A percentile compares a stretch with the other conserved stretches of the same genome.
Conservation (phyloP, 345 rosid species). For the Ricinus communis region DNA sequence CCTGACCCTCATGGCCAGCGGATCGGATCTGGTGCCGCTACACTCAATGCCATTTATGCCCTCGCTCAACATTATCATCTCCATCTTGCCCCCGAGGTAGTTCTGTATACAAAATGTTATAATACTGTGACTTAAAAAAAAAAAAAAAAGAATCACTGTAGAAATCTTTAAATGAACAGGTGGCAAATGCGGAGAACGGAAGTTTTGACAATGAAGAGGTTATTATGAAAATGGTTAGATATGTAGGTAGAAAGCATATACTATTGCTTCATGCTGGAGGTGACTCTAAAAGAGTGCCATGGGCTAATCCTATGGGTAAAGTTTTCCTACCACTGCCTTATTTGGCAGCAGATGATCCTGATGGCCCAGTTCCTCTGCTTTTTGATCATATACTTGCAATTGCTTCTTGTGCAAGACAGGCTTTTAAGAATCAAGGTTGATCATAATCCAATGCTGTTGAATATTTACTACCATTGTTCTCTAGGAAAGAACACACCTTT, state of each 20-base stretch:
- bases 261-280: conserved; percentile 99
- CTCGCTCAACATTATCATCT: conserved; percentile 55
- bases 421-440: conserved; percentile 73
- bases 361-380: conserved; percentile 90
- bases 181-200: conserved; percentile 35
- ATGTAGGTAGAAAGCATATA: conserved; percentile 68
- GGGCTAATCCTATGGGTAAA: conserved; percentile 99
- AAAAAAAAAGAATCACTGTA: no score
- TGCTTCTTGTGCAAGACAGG: conserved; percentile 87
- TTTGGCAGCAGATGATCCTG: conserved; percentile 92
- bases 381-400: conserved; percentile 96
- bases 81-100: conserved; percentile 37
- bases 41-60: conserved; percentile 80
- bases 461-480: no score
- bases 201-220: conserved; percentile 24
- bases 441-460: no score
- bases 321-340: conserved; percentile 92
- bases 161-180: conserved; percentile 33
- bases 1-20: conserved; percentile 91
- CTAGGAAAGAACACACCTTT: neutral
- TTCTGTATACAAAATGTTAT: no score
- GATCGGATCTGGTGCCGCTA: conserved; percentile 97
- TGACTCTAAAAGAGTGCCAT: conserved; percentile 96
- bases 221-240: conserved; percentile 37
- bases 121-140: no score